Base-by-base conservation (phyloP, 768 basidiomycete genomes). In the Lactarius tabidus region DNA sequence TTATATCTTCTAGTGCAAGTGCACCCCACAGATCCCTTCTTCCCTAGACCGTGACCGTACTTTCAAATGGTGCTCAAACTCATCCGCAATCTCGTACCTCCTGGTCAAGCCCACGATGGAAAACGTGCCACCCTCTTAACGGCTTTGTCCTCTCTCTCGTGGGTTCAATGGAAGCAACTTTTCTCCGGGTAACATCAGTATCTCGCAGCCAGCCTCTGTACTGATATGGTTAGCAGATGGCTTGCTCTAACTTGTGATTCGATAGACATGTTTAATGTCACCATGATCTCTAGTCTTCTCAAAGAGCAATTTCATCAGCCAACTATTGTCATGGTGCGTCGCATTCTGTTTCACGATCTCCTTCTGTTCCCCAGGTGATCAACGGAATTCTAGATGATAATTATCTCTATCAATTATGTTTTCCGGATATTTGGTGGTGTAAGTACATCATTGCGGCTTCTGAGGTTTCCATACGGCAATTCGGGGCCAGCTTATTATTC, bases 331-430 rank as follows among this genome's bases (percentile, higher is more conserved):
- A 84, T 90, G 35, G 81, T 81, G 41, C 67, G 77, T 72, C 33
- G n/a, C 31, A 41, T 18, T 55, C 20, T 28, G 29, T 28, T 29
- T 9, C 23, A 26, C 29, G 1, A n/a, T 8, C 43, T 56, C 52
- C 23, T 26, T 36, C 39, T 54, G 52, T 65, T 15, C 35, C 45
- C 14, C 48, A 28, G 14, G 9, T 51, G 33, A 59, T 8, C 23
- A 12, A 1, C 61, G 41, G 9, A 56, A 38, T 15, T 54, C 29
- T 62, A 82, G 81, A 90, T 90, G 59, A 86, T 86, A 20, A 83
- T 91, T 2, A 93, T 98, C 72, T 95, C 95, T 10, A 80, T 97
- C 53, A 97, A 94, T 0, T 80, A 96, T 1, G 84, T 97, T 26
- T 90, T 97, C 81, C 85, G 95, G 65, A 89, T 90, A 4, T 78